Conservation (phyloP, 2,329 filamentous ascomycete genomes). For the Coniochaeta pulveracea region DNA sequence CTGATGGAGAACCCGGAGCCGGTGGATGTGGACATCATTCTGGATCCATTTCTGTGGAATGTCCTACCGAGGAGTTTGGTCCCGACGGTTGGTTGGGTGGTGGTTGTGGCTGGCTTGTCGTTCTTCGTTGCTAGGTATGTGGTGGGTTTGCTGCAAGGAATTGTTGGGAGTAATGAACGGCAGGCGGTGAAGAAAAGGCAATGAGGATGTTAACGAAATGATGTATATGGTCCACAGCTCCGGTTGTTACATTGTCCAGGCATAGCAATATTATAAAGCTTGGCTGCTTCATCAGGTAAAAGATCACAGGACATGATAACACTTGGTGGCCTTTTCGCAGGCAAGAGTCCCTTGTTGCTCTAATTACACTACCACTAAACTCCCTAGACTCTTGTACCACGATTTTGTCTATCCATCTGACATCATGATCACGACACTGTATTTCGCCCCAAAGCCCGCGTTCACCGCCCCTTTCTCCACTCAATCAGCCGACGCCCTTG, state of each 20-base stretch:
- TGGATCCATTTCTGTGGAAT: conserved; percentile 79
- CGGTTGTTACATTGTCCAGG: no score
- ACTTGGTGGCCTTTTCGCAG: no score
- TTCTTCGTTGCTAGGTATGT: conserved; percentile 30
- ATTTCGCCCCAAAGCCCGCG: not conserved
- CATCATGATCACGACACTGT: not conserved
- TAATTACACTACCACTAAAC: no score
- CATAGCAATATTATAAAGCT: no score
- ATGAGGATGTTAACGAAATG: no score
- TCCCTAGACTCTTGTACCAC: no score
- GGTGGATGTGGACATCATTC: conserved; percentile 69
- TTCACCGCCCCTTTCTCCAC: not conserved
- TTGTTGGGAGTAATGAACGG: conserved; percentile 12
- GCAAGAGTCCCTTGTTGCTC: no score
- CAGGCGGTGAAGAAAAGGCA: conserved; percentile 26
- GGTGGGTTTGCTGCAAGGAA: conserved; percentile 17
- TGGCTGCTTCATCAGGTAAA: no score
- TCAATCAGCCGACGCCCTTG: conserved; percentile 63
- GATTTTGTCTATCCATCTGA: not conserved
- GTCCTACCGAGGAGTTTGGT: conserved; percentile 67
- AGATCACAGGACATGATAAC: no score
- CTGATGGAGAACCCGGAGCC: conserved; percentile 67
- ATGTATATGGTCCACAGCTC: no score
- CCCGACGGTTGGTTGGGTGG: conserved; percentile 59
- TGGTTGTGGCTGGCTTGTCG: conserved; percentile 41